Evolutionary conservation across 345 rosid species (phyloP).

Genomic region (Acer yangbiense): DNA sequence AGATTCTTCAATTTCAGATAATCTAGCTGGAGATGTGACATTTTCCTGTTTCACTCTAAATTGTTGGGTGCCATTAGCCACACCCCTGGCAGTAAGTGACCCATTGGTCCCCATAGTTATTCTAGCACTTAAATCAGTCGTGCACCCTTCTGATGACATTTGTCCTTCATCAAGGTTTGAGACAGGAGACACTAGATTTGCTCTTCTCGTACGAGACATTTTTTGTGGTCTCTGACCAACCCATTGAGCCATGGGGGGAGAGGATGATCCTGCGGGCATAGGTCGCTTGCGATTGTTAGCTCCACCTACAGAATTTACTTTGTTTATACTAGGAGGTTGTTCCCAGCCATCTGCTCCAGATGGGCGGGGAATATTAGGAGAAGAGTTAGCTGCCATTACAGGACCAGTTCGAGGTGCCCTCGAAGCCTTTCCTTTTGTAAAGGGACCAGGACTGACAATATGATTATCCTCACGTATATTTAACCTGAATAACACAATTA

Average conservation of each 20-base stretch:
- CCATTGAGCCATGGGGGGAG: slow-evolving; percentile 61
- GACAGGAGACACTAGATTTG: slow-evolving; percentile 57
- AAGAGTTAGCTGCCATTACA: slow-evolving; percentile 37
- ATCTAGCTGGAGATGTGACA: slow-evolving; percentile 52
- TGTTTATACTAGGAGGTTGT: slow-evolving; percentile 37
- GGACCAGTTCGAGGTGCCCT: slow-evolving; percentile 51
- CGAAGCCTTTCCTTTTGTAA: slow-evolving; percentile 52
- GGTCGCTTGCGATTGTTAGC: slow-evolving; percentile 49
- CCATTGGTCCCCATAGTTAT: slow-evolving; percentile 33
- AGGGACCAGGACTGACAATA: slow-evolving; percentile 31
- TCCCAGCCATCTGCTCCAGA: slow-evolving; percentile 48
- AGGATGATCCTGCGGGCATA: slow-evolving; percentile 47
- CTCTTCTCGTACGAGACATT: slow-evolving; percentile 58
- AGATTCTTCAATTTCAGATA: slow-evolving; percentile 63
- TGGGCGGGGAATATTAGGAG: slow-evolving; percentile 38
- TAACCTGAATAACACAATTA: slow-evolving; percentile 38
- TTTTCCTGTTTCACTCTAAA: slow-evolving; percentile 44
- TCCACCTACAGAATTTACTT: slow-evolving; percentile 37
- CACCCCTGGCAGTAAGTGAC: slow-evolving; percentile 32
- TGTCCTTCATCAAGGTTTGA: slow-evolving; percentile 52
- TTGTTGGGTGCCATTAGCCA: slow-evolving; percentile 38
- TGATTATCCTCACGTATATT: slow-evolving; percentile 39
- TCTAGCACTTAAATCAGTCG: slow-evolving; percentile 38
- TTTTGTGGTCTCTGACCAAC: slow-evolving; percentile 60
- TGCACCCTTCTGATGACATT: slow-evolving; percentile 43